Conservation (phyloP, 306 rosid genomes). For the Vigna nakashimae region DNA sequence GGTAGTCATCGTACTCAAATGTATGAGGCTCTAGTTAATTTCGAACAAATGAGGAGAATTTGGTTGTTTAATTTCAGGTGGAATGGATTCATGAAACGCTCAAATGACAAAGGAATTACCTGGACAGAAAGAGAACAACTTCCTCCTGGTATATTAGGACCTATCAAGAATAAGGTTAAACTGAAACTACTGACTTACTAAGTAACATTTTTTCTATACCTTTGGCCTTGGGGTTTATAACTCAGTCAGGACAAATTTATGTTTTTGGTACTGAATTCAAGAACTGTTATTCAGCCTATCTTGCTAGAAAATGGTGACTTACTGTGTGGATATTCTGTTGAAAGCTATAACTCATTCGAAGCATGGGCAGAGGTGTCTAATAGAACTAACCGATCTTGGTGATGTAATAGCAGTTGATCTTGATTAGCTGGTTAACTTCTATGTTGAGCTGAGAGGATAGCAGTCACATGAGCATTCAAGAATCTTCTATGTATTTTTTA, state of each 20-base stretch:
- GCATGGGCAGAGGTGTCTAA: slow-evolving; percentile 88
- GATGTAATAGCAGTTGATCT: slow-evolving; percentile 25
- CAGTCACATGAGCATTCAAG: slow-evolving; percentile 1
- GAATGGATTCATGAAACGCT: slow-evolving; percentile 95
- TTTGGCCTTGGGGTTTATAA: not conserved
- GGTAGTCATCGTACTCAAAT: slow-evolving; percentile 14
- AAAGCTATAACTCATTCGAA: slow-evolving; percentile 99
- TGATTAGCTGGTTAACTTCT: slow-evolving; percentile 32
- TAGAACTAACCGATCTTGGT: slow-evolving; percentile 20
- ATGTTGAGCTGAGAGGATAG: not conserved
- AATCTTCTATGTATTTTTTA: slow-evolving; percentile 3
- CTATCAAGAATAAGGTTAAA: slow-evolving; percentile 87
- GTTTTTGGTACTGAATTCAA: slow-evolving; percentile 11
- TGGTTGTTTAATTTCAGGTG: slow-evolving; percentile 61
- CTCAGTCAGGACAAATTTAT: not conserved
- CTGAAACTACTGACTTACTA: slow-evolving; percentile 12
- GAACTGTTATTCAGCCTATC: slow-evolving; percentile 66
- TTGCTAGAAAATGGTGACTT: slow-evolving; percentile 82
- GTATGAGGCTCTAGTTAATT: slow-evolving; percentile 1
- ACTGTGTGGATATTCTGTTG: slow-evolving; percentile 93
- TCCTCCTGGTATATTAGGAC: slow-evolving; percentile 93
- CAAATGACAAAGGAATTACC: slow-evolving; percentile 78
- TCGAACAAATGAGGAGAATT: slow-evolving; percentile 7
- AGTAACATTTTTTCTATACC: slow-evolving; percentile 25
- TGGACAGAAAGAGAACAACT: slow-evolving; percentile 98